These are phyloP conservation scores for Pseudogymnoascus destructans DNA, from an alignment of 2,329 filamentous ascomycete species.

Conservation along the genomic window DNA sequence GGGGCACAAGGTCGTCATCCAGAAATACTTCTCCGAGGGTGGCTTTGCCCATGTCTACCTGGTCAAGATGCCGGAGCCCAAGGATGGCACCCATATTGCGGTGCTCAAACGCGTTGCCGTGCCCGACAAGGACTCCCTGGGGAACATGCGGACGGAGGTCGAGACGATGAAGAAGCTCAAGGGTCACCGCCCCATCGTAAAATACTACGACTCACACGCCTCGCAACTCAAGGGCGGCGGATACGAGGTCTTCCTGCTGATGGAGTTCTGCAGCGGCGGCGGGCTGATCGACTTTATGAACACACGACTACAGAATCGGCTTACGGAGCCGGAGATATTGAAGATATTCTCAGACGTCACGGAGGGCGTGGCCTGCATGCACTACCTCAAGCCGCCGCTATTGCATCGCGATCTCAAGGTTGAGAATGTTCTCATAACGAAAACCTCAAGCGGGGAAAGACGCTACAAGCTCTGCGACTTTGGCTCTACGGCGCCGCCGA, in stretches of 20 bases:
- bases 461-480: conserved; percentile 98
- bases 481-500: conserved; percentile 75
- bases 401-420: conserved; percentile 94
- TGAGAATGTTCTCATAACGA: conserved; percentile 87
- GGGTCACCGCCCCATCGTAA: conserved; percentile 91
- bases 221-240: conserved; percentile 85
- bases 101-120: conserved; percentile 70
- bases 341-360: conserved; percentile 94
- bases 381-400: conserved; percentile 88
- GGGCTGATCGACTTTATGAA: conserved; percentile 99
- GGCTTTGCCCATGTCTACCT: conserved; percentile 98
- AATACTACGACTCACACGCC: conserved; percentile 95
- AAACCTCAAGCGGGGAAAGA: conserved; percentile 40
- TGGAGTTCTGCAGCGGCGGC: conserved; percentile 94
- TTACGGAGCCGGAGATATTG: conserved; percentile 95
- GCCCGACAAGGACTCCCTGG: conserved; percentile 85
- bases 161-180: conserved; percentile 99
- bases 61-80: conserved; percentile 60
- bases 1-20: conserved; percentile 80
- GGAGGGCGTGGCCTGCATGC: conserved; percentile 96
- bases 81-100: conserved; percentile 28
- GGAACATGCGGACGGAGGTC: conserved; percentile 94
- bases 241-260: conserved; percentile 95
- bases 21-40: conserved; percentile 95
- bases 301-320: conserved; percentile 83